phyloP scores from a whole-genome alignment of 1,284 basidiomycete genomes.

The Sporisorium graminicola region DNA sequence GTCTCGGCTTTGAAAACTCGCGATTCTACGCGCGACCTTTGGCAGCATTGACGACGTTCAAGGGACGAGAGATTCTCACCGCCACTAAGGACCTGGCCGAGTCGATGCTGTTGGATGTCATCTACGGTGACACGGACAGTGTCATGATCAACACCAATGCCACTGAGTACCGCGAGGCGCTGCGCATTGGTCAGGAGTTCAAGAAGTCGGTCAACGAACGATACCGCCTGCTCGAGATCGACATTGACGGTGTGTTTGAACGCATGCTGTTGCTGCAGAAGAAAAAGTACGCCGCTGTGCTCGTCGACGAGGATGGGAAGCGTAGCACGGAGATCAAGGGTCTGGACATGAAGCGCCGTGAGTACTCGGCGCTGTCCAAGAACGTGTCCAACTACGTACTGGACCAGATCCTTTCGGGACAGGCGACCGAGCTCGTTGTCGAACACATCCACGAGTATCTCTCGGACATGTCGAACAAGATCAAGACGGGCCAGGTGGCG shows the following conservation, averaged over 20 bases:
- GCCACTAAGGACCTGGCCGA: constrained; percentile 94
- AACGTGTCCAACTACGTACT: constrained; percentile 78
- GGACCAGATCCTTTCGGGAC: constrained; percentile 90
- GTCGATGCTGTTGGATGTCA: constrained; percentile 88
- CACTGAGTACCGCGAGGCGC: constrained; percentile 85
- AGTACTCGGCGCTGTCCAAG: constrained; percentile 93
- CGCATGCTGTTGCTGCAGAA: constrained; percentile 93
- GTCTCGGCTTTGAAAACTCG: constrained; percentile 96
- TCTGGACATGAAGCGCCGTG: constrained; percentile 98
- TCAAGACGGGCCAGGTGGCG: constrained; percentile 81
- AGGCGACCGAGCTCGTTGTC: constrained; percentile 88
- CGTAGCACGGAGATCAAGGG: constrained; percentile 84
- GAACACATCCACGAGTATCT: constrained; percentile 94
- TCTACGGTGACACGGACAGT: constrained; percentile 99
- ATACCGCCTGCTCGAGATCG: constrained; percentile 95
- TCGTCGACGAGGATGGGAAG: constrained; percentile 71
- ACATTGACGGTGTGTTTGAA: constrained; percentile 93
- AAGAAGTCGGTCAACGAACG: constrained; percentile 96
- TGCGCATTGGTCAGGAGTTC: constrained; percentile 91
- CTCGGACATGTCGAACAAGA: constrained; percentile 78
- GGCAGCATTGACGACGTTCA: constrained; percentile 95
- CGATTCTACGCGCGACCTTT: constrained; percentile 97
- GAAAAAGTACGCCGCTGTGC: constrained; percentile 99
- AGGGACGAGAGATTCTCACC: constrained; percentile 96
- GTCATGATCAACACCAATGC: constrained; percentile 98